Conservation (phyloP, 2,329 filamentous ascomycete species). For the Pseudovirgaria hyperparasitica region DNA sequence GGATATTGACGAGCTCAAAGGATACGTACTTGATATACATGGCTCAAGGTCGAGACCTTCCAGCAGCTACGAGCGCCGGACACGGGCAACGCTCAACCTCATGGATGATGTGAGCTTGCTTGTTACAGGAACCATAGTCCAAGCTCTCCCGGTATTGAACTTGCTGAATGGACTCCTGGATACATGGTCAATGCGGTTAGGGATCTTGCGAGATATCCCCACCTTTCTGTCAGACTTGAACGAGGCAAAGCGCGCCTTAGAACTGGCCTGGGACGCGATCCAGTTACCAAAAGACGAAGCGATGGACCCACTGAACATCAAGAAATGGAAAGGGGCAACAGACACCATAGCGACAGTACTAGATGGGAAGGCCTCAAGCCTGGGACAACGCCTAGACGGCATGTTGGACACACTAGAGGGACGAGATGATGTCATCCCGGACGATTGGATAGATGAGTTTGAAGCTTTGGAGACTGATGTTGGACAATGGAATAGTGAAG, state of each 20-base stretch:
- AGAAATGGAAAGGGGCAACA: constrained; percentile 26
- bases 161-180: constrained; percentile 60
- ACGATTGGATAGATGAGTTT: constrained; percentile 76
- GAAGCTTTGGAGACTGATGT: constrained; percentile 69
- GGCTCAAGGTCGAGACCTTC: constrained; percentile 32
- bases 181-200: constrained; percentile 64
- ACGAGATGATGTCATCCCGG: constrained; percentile 68
- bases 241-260: constrained; percentile 51
- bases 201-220: constrained; percentile 63
- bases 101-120: constrained; percentile 86
- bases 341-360: constrained; percentile 47
- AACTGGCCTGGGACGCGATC: constrained; percentile 54
- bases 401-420: constrained; percentile 85
- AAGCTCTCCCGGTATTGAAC: constrained; percentile 70
- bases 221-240: constrained; percentile 50
- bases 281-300: constrained; percentile 18
- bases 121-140: constrained; percentile 82
- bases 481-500: constrained; percentile 63
- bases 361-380: constrained; percentile 52
- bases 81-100: constrained; percentile 45
- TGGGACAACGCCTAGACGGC: constrained; percentile 64
- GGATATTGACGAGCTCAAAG: constrained; percentile 78
- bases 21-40: constrained; percentile 74
- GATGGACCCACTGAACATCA: constrained; percentile 18
- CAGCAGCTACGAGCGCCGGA: constrained; percentile 17